Conservation (phyloP, 2,329 filamentous ascomycete genomes). For the Verticillium albo-atrum region DNA sequence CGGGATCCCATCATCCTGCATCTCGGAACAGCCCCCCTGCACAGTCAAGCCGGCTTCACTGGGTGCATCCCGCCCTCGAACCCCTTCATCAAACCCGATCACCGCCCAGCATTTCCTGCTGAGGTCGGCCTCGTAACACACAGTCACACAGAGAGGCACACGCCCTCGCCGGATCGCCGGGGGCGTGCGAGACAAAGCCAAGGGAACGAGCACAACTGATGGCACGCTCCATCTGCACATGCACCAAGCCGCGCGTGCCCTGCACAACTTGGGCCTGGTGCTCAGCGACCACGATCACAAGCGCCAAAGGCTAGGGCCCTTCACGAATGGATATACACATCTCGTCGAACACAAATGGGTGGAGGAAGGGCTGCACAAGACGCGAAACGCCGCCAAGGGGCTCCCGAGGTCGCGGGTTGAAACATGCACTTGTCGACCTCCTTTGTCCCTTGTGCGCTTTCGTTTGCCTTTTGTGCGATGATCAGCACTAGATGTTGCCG, state of each 20-base stretch:
- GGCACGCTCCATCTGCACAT: no score
- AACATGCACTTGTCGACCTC: neutral
- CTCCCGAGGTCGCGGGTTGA: neutral
- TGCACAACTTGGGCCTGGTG: neutral
- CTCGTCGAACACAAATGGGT: neutral
- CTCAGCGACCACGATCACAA: neutral
- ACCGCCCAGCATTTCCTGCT: neutral
- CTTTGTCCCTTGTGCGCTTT: neutral
- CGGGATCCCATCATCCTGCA: neutral
- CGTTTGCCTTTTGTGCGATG: neutral
- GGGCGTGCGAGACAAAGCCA: neutral
- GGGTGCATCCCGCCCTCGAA: neutral
- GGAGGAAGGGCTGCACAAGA: neutral
- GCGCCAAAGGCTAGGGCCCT: no score
- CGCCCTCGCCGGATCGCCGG: neutral
- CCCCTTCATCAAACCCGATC: neutral
- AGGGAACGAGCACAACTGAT: neutral
- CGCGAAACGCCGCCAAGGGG: neutral
- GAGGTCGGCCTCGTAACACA: neutral
- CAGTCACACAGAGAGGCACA: neutral
- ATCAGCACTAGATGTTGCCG: neutral
- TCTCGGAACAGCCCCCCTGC: neutral
- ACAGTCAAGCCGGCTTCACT: neutral
- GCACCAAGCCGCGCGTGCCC: no score
- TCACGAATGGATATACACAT: neutral